phyloP scores from a whole-genome alignment of 768 basidiomycete species.

The Strobilomyces dryophilus region DNA sequence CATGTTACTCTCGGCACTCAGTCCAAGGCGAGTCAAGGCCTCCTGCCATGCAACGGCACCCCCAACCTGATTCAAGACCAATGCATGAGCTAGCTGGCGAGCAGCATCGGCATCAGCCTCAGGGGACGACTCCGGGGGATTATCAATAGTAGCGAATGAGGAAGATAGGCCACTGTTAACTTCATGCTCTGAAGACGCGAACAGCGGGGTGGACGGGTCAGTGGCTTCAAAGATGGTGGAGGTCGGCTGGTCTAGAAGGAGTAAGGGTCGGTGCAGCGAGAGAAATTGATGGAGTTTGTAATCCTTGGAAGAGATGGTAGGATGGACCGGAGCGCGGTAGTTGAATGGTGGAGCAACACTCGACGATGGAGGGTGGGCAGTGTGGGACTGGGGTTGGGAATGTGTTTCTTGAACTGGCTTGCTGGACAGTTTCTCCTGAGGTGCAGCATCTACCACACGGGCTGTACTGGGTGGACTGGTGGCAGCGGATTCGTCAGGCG shows the following conservation, averaged over 20 bases:
- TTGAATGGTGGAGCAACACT: constrained; percentile 15
- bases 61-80: constrained; percentile 65
- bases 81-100: constrained; percentile 69
- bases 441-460: constrained; percentile 12
- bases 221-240: constrained; percentile 47
- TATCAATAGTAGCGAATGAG: constrained; percentile 32
- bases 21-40: constrained; percentile 59
- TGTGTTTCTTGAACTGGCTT: constrained; percentile 22
- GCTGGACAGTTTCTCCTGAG: constrained; percentile 28
- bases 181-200: constrained; percentile 16
- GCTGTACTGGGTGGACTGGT: constrained; percentile 14
- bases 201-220: constrained; percentile 16
- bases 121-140: constrained; percentile 46
- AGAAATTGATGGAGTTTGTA: constrained; percentile 85
- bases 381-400: constrained; percentile 13
- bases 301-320: constrained; percentile 57
- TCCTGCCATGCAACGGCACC: constrained; percentile 65
- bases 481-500: constrained; percentile 26
- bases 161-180: constrained; percentile 27
- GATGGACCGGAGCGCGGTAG: constrained; percentile 38
- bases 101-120: constrained; percentile 81
- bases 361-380: constrained; percentile 7
- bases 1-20: constrained; percentile 49
- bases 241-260: constrained; percentile 61
- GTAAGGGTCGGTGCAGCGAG: constrained; percentile 73